These are phyloP conservation scores for Oryza coarctata DNA, from an alignment of 176 grass and related monocot species.

Conservation along the genomic window DNA sequence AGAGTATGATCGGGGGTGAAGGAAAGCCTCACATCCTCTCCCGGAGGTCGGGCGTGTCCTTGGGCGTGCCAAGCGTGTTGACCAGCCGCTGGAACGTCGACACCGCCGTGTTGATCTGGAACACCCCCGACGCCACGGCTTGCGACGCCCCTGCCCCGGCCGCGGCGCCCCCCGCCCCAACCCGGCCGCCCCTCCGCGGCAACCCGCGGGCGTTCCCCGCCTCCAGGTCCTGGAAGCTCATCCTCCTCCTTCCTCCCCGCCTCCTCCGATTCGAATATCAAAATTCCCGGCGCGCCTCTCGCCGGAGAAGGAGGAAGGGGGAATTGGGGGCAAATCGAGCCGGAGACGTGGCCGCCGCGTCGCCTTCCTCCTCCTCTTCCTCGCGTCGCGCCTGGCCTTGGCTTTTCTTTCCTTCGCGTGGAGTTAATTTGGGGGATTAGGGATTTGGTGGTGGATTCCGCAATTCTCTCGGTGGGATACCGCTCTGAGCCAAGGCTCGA, in stretches of 20 bases:
- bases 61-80: slow-evolving; percentile 95
- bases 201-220: slow-evolving; percentile 52
- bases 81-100: slow-evolving; percentile 87
- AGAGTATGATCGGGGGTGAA: not conserved
- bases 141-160: slow-evolving; percentile 49
- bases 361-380: not conserved
- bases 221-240: slow-evolving; percentile 99
- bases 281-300: not conserved
- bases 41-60: slow-evolving; percentile 92
- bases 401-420: slow-evolving; percentile 12
- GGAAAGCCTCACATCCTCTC: slow-evolving; percentile 62
- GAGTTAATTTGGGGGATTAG: slow-evolving; percentile 14
- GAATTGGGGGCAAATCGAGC: not conserved
- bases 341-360: not conserved
- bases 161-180: not conserved
- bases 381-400: not conserved
- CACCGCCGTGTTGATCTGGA: slow-evolving; percentile 93
- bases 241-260: slow-evolving; percentile 12
- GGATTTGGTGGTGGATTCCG: slow-evolving; percentile 16
- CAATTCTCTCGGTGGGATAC: slow-evolving; percentile 17
- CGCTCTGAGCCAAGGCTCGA: not conserved
- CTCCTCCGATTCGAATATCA: not conserved
- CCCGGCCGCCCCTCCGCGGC: slow-evolving; percentile 4
- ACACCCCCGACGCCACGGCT: slow-evolving; percentile 76
- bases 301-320: slow-evolving; percentile 25